Evolutionary conservation across 352 stramenopile genomes (phyloP).

Genomic region (Pythium dissotocum): DNA sequence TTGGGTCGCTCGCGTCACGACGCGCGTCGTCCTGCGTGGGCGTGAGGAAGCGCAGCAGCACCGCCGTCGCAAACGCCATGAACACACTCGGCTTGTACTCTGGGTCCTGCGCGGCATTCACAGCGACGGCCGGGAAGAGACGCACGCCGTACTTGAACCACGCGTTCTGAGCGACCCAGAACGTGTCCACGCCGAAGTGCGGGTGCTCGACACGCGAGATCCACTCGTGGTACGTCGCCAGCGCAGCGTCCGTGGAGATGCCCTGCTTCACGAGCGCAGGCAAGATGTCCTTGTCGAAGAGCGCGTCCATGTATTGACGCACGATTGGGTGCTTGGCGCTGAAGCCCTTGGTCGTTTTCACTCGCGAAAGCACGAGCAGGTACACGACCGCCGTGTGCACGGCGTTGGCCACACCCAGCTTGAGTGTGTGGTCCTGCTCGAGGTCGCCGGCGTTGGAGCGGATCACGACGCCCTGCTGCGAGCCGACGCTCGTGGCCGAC

Average conservation of each 20-base stretch:
- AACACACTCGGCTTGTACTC: conserved; percentile 38
- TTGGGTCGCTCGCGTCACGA: conserved; percentile 11
- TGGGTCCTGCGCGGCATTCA: conserved; percentile 25
- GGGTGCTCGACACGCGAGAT: conserved; percentile 79
- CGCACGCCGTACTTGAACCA: conserved; percentile 49
- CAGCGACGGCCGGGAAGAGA: conserved; percentile 38
- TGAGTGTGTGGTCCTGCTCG: conserved; percentile 85
- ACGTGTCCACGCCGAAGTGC: conserved; percentile 90
- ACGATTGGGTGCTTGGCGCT: conserved; percentile 33
- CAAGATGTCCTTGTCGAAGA: conserved; percentile 82
- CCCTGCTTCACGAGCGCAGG: conserved; percentile 40
- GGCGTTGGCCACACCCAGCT: conserved; percentile 90
- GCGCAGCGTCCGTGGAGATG: conserved; percentile 35
- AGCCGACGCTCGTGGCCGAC: conserved; percentile 26
- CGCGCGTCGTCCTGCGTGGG: conserved; percentile 35
- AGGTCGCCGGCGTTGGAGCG: conserved; percentile 45
- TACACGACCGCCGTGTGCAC: conserved; percentile 92
- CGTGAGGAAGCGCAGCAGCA: conserved; percentile 53
- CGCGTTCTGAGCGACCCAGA: conserved; percentile 93
- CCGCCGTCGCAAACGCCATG: conserved; percentile 53
- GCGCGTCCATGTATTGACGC: conserved; percentile 76
- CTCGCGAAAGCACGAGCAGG: conserved; percentile 50
- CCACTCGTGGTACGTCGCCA: conserved; percentile 82
- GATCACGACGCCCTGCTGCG: conserved; percentile 56
- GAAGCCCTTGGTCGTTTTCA: conserved; percentile 35